Conservation (phyloP, 345 rosid genomes). For the Xanthoceras sorbifolium region DNA sequence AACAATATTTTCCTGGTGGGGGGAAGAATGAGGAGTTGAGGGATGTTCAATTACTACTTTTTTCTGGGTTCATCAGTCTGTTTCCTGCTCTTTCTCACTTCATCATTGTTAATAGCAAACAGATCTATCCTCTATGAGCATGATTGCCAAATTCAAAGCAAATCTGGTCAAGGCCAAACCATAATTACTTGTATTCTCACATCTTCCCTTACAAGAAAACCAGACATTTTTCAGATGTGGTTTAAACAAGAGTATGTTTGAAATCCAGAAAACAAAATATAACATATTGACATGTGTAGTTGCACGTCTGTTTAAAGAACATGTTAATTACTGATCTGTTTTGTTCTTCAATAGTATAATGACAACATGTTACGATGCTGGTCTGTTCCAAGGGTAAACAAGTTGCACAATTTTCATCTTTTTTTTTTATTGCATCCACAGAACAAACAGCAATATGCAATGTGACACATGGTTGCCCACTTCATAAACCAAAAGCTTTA, state of each 20-base stretch:
- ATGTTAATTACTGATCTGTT: neutral
- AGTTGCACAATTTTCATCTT: neutral
- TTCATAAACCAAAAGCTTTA: neutral
- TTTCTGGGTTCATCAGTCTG: neutral
- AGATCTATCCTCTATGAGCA: neutral
- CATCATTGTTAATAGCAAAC: constrained; percentile 1
- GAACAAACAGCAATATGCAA: neutral
- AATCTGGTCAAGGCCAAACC: neutral
- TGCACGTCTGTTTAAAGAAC: neutral
- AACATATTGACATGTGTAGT: neutral
- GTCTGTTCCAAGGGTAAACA: neutral
- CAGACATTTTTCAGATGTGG: neutral
- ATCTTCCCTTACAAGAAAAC: neutral
- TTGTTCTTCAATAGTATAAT: neutral
- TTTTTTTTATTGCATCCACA: neutral
- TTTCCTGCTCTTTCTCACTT: constrained; percentile 1
- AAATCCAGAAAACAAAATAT: too few relatives aligned
- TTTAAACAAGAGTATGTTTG: neutral
- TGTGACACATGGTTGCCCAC: neutral
- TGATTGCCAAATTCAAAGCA: neutral
- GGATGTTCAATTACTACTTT: neutral
- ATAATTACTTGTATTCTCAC: neutral
- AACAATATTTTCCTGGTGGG: neutral
- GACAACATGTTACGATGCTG: neutral
- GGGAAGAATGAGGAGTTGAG: neutral